Evolutionary conservation across 257 asterid species (phyloP), one percentile per base, ranked within the genome.

Genomic region (Solanum tarapatanum): DNA sequence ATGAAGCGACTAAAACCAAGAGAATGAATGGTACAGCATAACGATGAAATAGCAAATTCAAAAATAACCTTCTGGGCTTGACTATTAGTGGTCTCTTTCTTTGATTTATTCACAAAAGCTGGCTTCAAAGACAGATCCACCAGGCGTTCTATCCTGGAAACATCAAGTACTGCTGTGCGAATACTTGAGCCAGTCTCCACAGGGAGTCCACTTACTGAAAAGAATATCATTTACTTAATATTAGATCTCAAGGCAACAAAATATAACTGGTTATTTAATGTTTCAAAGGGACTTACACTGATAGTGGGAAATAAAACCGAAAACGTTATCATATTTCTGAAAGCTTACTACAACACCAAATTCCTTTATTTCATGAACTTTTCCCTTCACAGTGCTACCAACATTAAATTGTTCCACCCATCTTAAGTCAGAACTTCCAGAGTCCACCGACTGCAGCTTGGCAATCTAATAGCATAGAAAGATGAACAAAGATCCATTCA

Each of bases 101-200:
- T 91, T 55, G 91, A 86, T 90, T 88, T 91, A 88, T 87, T 90
- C 69, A 92, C 86, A 89, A 96, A 91, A 68, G 92, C 98, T 41
- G 96, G 94, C 93, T 95, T 97, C 87, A 96, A 76, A 82, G 99
- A 95, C 85, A 97, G 91, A 90, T 97, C 99, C 87, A 97, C 96
- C 36, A 97, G 95, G 89, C 95, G 96, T 33, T 96, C 99, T 84
- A 91, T 91, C 93, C 89, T 95, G 37, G 99, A 94, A 90, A 96
- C 93, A 92, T 97, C 99, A 86, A 97, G 98, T 90, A 97, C 95
- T 48, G 93, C 91, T 87, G 98, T 98, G 86, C 66, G 91, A 72
- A 97, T 88, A 88, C 92, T 90, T 74, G 96, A 91, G 88, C 94
- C 93, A 45, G 82, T 86, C 73, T 93, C 94, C 91, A 93, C 51